phyloP scores from a whole-genome alignment of 768 basidiomycete species.

The Mycena leptocephala region DNA sequence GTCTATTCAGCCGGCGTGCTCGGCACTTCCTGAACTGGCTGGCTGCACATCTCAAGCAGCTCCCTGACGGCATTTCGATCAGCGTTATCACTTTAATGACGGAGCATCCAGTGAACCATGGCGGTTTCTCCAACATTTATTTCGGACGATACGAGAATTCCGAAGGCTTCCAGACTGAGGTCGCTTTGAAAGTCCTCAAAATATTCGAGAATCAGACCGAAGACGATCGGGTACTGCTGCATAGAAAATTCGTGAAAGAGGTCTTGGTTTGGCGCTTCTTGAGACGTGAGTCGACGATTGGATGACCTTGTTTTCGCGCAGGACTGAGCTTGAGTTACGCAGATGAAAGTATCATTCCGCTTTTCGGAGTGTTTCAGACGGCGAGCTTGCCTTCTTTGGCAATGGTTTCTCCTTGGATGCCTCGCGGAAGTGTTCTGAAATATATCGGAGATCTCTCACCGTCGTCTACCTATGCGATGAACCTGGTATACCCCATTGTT shows the following conservation, averaged over 20 bases:
- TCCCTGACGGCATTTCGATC: not conserved
- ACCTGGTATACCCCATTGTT: too few species aligned
- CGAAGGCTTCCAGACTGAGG: too few species aligned
- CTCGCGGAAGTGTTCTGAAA: not conserved
- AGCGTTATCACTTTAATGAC: not conserved
- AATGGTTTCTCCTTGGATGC: too few species aligned
- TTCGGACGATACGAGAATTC: too few species aligned
- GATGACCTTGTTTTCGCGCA: not conserved
- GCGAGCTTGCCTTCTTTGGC: not conserved
- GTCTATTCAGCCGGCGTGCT: too few species aligned
- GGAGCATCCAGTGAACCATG: too few species aligned
- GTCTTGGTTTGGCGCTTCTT: not conserved
- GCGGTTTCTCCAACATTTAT: too few species aligned
- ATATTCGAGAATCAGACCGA: too few species aligned
- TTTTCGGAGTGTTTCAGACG: not conserved
- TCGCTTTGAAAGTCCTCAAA: too few species aligned
- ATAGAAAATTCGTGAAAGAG: not conserved
- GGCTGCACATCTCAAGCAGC: not conserved
- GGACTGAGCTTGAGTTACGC: too few species aligned
- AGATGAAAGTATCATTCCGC: not conserved
- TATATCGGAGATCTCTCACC: not conserved
- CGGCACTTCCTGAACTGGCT: not conserved
- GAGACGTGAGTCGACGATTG: not conserved
- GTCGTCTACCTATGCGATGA: not conserved
- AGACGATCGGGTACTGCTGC: too few species aligned